Evolutionary conservation across 2,329 filamentous ascomycete species (phyloP).

Genomic region (Rhynchosporium agropyri): DNA sequence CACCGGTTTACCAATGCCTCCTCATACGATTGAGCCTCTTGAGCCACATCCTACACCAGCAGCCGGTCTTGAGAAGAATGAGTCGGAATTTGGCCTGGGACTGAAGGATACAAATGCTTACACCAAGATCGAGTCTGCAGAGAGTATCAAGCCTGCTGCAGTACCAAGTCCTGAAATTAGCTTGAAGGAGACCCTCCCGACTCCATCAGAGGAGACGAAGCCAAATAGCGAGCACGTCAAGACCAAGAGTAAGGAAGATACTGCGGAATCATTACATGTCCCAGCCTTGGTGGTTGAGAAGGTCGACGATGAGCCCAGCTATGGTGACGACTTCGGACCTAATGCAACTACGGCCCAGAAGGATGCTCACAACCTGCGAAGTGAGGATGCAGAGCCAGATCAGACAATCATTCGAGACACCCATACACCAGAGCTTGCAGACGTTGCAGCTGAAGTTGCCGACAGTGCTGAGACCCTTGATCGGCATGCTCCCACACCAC

Average conservation of each 20-base stretch:
- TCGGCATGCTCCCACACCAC: slow-evolving; percentile 40
- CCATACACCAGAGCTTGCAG: slow-evolving; percentile 33
- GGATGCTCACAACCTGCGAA: slow-evolving; percentile 41
- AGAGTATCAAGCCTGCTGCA: not conserved
- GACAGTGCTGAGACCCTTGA: slow-evolving; percentile 46
- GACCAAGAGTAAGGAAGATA: slow-evolving; percentile 8
- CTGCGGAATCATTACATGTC: not conserved
- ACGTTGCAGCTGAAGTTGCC: slow-evolving; percentile 45
- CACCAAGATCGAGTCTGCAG: not conserved
- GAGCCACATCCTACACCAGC: slow-evolving; percentile 22
- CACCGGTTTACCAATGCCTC: not conserved
- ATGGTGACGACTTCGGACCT: slow-evolving; percentile 44
- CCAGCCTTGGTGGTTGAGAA: slow-evolving; percentile 43
- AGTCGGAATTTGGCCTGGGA: not conserved
- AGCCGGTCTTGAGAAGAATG: slow-evolving; percentile 5
- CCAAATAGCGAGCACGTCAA: slow-evolving; percentile 8
- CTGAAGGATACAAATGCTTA: not conserved
- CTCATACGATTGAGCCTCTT: not conserved
- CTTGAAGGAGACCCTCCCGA: slow-evolving; percentile 2
- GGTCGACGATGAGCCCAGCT: slow-evolving; percentile 41
- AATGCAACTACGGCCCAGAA: slow-evolving; percentile 43
- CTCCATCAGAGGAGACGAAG: not conserved
- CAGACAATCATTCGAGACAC: slow-evolving; percentile 34
- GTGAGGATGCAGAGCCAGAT: slow-evolving; percentile 44
- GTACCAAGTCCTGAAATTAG: slow-evolving; percentile 10